Percentiles rank a stretch among this genome's conserved stretches.
These are phyloP conservation scores for Jamesozyma gamospora DNA, from an alignment of 805 yeast genomes.

Conservation along the genomic window DNA sequence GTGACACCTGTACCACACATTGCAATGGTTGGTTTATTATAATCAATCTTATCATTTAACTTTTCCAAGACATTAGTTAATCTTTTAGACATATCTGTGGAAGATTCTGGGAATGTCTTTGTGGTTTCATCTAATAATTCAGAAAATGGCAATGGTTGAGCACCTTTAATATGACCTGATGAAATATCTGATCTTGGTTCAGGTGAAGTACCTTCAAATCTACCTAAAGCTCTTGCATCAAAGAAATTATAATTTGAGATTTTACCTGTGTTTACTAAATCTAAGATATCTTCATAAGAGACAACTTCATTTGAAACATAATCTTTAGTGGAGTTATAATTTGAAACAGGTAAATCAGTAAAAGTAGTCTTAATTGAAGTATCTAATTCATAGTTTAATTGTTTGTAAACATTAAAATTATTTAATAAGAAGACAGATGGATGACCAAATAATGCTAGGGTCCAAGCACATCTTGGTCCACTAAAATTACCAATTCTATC, in stretches of 20 bases:
- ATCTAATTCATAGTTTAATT: conserved; percentile 39
- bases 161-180: conserved; percentile 83
- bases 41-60: conserved; percentile 28
- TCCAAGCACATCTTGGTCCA: conserved; percentile 90
- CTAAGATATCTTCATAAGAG: conserved; percentile 53
- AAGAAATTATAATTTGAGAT: conserved; percentile 44
- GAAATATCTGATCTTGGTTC: conserved; percentile 86
- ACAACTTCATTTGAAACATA: conserved; percentile 43
- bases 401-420: conserved; percentile 48
- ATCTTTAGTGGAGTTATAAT: conserved; percentile 30
- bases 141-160: conserved; percentile 65
- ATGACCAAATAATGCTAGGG: conserved; percentile 72
- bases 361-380: conserved; percentile 12
- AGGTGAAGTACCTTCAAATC: conserved; percentile 71
- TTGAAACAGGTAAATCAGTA: conserved; percentile 15
- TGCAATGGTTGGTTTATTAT: conserved; percentile 59
- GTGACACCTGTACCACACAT: conserved; percentile 97
- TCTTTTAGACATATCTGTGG: conserved; percentile 28
- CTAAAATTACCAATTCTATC: conserved; percentile 81
- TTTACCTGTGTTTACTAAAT: conserved; percentile 42
- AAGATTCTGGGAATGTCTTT: conserved; percentile 37
- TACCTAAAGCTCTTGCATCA: conserved; percentile 71
- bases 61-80: conserved; percentile 39
- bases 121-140: conserved; percentile 43
- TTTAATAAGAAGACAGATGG: conserved; percentile 57